These are phyloP conservation scores for Fusarium pseudograminearum DNA, from an alignment of 2,329 filamentous ascomycete species.

Conservation along the genomic window DNA sequence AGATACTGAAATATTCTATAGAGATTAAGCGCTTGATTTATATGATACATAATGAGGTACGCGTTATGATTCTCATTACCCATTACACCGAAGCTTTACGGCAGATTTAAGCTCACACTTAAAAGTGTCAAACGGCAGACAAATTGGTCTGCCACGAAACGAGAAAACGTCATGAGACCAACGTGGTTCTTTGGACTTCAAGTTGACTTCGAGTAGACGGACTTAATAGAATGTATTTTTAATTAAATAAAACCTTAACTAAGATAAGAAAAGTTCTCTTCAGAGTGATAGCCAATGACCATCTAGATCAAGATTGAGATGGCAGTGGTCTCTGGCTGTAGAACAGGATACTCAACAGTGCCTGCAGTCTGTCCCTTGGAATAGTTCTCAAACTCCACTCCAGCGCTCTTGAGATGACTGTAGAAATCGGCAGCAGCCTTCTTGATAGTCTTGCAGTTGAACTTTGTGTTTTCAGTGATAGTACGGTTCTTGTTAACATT, in stretches of 20 bases:
- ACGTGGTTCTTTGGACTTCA: too few species aligned
- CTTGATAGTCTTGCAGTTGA: slow-evolving; percentile 1
- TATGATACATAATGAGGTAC: too few species aligned
- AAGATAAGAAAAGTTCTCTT: neutral
- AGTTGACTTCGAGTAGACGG: accelerated
- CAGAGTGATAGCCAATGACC: neutral
- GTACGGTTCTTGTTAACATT: slow-evolving; percentile 24
- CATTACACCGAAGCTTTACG: too few species aligned
- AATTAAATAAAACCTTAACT: neutral
- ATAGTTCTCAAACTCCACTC: neutral
- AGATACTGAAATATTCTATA: accelerated
- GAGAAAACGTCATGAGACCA: too few species aligned
- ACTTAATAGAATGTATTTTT: neutral
- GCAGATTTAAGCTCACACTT: too few species aligned
- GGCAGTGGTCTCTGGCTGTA: slow-evolving; percentile 27
- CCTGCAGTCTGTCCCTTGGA: slow-evolving; percentile 16
- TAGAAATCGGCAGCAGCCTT: slow-evolving; percentile 8
- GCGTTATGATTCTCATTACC: too few species aligned
- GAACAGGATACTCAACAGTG: slow-evolving; percentile 24
- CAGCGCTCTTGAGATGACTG: slow-evolving; percentile 12
- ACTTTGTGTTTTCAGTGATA: neutral
- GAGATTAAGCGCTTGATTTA: too few species aligned
- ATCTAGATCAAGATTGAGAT: slow-evolving; percentile 28
- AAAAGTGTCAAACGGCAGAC: too few species aligned
- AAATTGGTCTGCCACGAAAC: too few species aligned